Evolutionary conservation across 73 alveolate species (phyloP), one percentile per base, ranked within the genome.

Genomic region (Paramecium octaurelia): DNA sequence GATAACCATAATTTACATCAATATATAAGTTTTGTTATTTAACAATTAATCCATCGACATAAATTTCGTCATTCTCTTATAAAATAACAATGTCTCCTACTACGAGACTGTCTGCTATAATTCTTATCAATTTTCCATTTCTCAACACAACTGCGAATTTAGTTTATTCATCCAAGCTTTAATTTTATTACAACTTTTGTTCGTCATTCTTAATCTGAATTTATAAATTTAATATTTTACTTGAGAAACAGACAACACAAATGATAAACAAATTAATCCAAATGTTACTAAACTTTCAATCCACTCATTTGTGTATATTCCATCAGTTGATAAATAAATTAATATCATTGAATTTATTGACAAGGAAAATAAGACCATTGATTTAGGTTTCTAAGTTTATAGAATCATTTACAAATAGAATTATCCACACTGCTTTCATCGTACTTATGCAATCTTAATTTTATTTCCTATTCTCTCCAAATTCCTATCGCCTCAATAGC

Each of bases 21-120:
- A 77, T 71, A 12, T 76, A 44, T 71, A 89, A 24, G 40, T 89
- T 88, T 3, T 76, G n/a, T 5, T 94, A 95, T 93, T 95, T 94
- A 12, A 95, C 50, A 16, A 95, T 86, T n/a, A 95, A 71, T 18
- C 96, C 86, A 84, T 95, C 98, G 2, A 95, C 97, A 23, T 98
- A 98, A 11, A 97, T 50, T 83, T 92, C 92, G 95, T 93, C 95
- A n/a, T 98, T 97, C 60, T 92, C 85, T 11, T 34, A 70, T 42
- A 96, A 44, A 54, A 92, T 48, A 3, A 96, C 85, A 10, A 96
- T 38, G 64, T 96, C 99, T 8, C 99, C 99, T n/a, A 96, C 99
- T 75, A 95, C 76, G 18, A 96, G 85, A 21, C 92, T 95, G 3
- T 57, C 71, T 36, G 88, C 48, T 54, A 83, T 85, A 14, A 94